These are phyloP conservation scores for Metarhizium sp. DNA, from an alignment of 2,329 filamentous ascomycete genomes.

Conservation along the genomic window DNA sequence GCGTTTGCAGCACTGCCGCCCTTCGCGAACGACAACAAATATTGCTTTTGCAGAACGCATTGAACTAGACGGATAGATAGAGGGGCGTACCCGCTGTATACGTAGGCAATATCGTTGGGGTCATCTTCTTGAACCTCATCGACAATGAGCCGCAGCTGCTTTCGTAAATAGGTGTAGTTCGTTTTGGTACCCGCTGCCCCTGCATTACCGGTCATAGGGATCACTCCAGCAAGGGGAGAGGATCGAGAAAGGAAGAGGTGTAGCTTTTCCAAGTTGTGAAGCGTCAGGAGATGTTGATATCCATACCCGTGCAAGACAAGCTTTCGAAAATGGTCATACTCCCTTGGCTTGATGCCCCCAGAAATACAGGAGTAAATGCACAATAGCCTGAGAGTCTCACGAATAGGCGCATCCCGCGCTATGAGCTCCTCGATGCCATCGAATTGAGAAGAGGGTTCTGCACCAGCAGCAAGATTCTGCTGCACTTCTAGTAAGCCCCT, in stretches of 20 bases:
- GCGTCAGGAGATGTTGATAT: conserved; percentile 85
- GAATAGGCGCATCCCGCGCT: conserved; percentile 69
- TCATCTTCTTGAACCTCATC: conserved; percentile 95
- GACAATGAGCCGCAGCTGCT: conserved; percentile 78
- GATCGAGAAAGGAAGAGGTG: conserved; percentile 72
- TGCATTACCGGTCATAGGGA: conserved; percentile 54
- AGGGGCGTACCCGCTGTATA: conserved; percentile 94
- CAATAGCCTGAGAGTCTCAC: conserved; percentile 73
- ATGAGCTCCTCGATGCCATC: conserved; percentile 94
- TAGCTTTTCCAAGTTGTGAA: conserved; percentile 81
- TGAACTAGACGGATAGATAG: conserved; percentile 87
- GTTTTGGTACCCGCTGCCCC: conserved; percentile 59
- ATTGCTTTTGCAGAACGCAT: conserved; percentile 84
- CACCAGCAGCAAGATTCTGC: conserved; percentile 85
- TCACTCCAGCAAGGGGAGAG: conserved; percentile 70
- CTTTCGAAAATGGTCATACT: conserved; percentile 82
- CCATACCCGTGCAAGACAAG: conserved; percentile 88
- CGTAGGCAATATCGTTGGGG: conserved; percentile 92
- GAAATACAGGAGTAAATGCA: conserved; percentile 88
- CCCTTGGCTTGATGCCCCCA: conserved; percentile 78
- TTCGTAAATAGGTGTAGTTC: conserved; percentile 83
- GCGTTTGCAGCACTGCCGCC: conserved; percentile 38
- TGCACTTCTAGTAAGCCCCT: conserved; percentile 84
- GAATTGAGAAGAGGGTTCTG: conserved; percentile 81
- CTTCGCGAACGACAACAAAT: conserved; percentile 61